These are phyloP conservation scores for Mortierella sp. DNA, from an alignment of 371 early-diverging fungal genomes.

Conservation along the genomic window DNA sequence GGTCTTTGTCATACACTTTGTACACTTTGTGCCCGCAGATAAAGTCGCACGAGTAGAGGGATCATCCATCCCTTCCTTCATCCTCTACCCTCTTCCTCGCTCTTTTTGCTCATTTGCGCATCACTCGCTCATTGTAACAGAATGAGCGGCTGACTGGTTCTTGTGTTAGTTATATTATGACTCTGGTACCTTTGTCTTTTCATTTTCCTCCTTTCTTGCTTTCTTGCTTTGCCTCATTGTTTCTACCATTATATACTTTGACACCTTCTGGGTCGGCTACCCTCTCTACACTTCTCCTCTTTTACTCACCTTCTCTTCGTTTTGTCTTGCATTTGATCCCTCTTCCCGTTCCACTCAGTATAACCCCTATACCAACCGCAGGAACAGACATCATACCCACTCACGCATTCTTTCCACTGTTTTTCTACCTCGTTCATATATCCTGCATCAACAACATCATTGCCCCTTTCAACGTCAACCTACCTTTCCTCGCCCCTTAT, in stretches of 20 bases:
- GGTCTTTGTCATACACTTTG: slow-evolving; percentile 12
- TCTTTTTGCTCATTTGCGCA: not conserved
- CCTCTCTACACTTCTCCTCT: not conserved
- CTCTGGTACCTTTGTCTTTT: not conserved
- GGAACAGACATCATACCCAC: not conserved
- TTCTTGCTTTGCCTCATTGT: not conserved
- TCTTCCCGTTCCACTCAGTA: not conserved
- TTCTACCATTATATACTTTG: not conserved
- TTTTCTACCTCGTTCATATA: not conserved
- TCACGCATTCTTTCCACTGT: no score
- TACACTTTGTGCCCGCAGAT: not conserved
- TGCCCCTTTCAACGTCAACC: not conserved
- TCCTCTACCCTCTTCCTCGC: not conserved
- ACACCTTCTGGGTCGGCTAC: not conserved
- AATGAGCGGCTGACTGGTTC: not conserved
- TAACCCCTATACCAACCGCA: not conserved
- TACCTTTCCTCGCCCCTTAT: not conserved
- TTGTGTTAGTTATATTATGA: not conserved
- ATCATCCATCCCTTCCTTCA: not conserved
- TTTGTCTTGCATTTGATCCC: not conserved
- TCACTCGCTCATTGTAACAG: not conserved
- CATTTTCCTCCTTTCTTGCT: not conserved
- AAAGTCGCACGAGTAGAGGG: not conserved
- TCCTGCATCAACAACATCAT: not conserved
- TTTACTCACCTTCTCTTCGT: not conserved